These are phyloP conservation scores for Leishmania martiniquensis DNA, from an alignment of 208 protist genomes.

Conservation along the genomic window DNA sequence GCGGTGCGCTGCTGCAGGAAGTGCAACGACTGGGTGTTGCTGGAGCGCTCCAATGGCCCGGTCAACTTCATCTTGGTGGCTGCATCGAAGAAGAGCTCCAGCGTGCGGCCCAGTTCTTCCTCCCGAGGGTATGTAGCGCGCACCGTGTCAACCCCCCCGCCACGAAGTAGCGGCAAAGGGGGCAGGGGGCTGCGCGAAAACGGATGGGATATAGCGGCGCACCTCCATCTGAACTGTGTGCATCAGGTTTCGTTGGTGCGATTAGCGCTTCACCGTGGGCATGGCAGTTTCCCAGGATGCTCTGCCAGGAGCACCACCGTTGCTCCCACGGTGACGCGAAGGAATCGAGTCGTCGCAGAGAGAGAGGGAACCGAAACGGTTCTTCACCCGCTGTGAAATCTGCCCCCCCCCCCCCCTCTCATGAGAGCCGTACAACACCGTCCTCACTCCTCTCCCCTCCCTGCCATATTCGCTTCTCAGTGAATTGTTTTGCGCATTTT, in stretches of 20 bases:
- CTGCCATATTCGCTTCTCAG: neutral
- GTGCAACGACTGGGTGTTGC: neutral
- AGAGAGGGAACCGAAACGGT: too few relatives aligned
- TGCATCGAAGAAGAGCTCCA: too few relatives aligned
- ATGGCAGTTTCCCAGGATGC: neutral
- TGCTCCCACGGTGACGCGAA: neutral
- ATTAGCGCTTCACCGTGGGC: neutral
- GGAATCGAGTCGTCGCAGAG: too few relatives aligned
- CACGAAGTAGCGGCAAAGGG: neutral
- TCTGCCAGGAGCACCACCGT: neutral
- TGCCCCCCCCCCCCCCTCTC: too few relatives aligned
- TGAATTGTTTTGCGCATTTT: slow-evolving; percentile 39
- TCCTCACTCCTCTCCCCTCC: neutral
- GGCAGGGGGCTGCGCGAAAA: neutral
- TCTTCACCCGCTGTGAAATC: neutral
- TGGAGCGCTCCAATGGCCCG: neutral
- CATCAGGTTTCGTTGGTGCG: neutral
- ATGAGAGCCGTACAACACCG: neutral
- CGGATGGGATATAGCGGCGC: slow-evolving; percentile 10
- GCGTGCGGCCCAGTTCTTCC: too few relatives aligned
- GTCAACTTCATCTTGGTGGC: neutral
- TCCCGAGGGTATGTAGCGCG: too few relatives aligned
- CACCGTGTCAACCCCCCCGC: neutral
- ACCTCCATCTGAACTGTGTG: slow-evolving; percentile 1
- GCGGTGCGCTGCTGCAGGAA: neutral